Evolutionary conservation across 108 stramenopile species (phyloP).

Genomic region (Nitzschia palea): DNA sequence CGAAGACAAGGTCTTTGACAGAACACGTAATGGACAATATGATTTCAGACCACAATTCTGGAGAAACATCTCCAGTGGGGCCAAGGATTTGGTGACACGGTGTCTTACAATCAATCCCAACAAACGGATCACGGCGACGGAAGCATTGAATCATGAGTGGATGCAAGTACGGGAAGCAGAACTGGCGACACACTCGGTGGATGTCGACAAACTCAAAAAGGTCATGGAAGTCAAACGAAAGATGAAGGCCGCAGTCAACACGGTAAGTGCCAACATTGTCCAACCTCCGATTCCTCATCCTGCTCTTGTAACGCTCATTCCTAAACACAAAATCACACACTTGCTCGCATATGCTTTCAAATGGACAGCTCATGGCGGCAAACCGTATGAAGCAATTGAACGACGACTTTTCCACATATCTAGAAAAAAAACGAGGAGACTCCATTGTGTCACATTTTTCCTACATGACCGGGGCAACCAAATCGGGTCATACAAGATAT

Average conservation of each 20-base stretch:
- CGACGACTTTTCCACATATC: conserved; percentile 39
- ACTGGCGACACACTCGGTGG: conserved; percentile 21
- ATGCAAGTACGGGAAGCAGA: conserved; percentile 29
- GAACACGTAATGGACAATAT: conserved; percentile 50
- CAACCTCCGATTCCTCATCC: too few species aligned
- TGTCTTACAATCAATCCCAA: conserved; percentile 53
- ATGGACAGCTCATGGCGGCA: conserved; percentile 34
- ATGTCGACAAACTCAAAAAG: conserved; percentile 25
- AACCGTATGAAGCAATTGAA: conserved; percentile 44
- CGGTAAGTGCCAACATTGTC: too few species aligned
- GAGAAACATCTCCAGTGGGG: conserved; percentile 69
- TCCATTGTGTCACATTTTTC: conserved; percentile 37
- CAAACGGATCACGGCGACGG: conserved; percentile 38
- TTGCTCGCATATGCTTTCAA: too few species aligned
- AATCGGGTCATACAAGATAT: conserved; percentile 35
- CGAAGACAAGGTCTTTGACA: conserved; percentile 59
- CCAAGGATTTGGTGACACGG: conserved; percentile 59
- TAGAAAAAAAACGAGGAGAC: conserved; percentile 37
- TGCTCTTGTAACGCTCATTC: too few species aligned
- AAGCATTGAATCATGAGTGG: conserved; percentile 54
- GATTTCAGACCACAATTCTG: conserved; percentile 63
- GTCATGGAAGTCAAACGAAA: conserved; percentile 36
- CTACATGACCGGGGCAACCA: conserved; percentile 41
- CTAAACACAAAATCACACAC: too few species aligned
- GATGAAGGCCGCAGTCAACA: conserved; percentile 50